Conservation (phyloP, 129 eudicot species). For the Saposhnikovia divaricata region DNA sequence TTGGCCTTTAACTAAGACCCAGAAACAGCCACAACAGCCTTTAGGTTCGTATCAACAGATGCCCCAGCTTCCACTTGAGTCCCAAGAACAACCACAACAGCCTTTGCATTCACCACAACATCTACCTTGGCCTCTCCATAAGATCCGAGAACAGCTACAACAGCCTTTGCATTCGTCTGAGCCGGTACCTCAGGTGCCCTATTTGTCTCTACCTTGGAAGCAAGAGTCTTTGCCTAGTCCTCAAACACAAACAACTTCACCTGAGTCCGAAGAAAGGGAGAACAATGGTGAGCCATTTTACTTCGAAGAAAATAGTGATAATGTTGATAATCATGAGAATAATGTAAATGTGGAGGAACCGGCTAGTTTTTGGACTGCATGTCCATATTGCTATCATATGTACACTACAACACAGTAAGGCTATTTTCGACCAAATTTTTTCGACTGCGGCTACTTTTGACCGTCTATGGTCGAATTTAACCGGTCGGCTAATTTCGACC, state of each 20-base stretch:
- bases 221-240: background rate
- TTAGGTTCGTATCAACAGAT: background rate
- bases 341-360: conserved; percentile 26
- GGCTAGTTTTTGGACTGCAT: conserved; percentile 71
- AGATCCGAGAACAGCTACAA: too few species aligned
- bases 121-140: too few species aligned
- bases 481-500: too few species aligned
- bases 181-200: background rate
- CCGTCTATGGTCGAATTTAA: too few species aligned
- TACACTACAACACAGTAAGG: too few species aligned
- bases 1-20: background rate
- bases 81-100: too few species aligned
- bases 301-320: conserved; percentile 9
- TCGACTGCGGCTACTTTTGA: too few species aligned
- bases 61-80: too few species aligned
- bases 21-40: background rate
- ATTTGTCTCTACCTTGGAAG: background rate
- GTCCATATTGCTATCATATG: conserved; percentile 71
- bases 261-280: background rate
- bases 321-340: background rate
- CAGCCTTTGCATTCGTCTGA: too few species aligned
- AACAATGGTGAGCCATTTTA: conserved; percentile 11
- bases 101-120: too few species aligned
- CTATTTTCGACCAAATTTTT: too few species aligned
- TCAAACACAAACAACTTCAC: background rate